These are phyloP conservation scores for Triangularia verruculosa DNA, from an alignment of 2,329 filamentous ascomycete species.

Conservation along the genomic window DNA sequence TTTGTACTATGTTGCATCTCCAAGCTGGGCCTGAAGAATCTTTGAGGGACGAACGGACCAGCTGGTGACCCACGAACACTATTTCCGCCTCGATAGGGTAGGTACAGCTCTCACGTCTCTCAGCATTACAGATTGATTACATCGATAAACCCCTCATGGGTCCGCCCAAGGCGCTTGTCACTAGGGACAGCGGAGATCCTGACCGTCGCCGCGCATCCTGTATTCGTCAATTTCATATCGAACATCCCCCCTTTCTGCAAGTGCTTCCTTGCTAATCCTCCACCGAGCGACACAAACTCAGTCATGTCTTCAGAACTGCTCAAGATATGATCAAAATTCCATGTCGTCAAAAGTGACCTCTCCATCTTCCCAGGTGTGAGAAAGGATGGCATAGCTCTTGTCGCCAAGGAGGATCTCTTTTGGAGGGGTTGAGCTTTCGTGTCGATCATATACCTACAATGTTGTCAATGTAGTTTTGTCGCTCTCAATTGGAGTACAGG, in stretches of 20 bases:
- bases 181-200: neutral
- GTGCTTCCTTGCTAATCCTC: neutral
- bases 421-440: neutral
- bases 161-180: too few relatives aligned
- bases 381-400: constrained; percentile 2
- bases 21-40: too few relatives aligned
- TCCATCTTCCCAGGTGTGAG: constrained; percentile 1
- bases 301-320: neutral
- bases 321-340: neutral
- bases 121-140: too few relatives aligned
- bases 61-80: too few relatives aligned
- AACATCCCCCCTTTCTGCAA: neutral
- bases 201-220: neutral
- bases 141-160: too few relatives aligned
- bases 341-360: constrained; percentile 6
- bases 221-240: neutral
- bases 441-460: neutral
- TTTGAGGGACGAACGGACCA: too few relatives aligned
- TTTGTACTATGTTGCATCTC: too few relatives aligned
- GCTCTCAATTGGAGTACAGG: too few relatives aligned
- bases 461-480: neutral
- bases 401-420: neutral
- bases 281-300: neutral
- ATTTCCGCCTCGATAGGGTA: too few relatives aligned
- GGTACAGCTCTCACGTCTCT: too few relatives aligned